These are phyloP conservation scores for Pelargonium nanum DNA, from an alignment of 345 rosid genomes.

Conservation along the genomic window DNA sequence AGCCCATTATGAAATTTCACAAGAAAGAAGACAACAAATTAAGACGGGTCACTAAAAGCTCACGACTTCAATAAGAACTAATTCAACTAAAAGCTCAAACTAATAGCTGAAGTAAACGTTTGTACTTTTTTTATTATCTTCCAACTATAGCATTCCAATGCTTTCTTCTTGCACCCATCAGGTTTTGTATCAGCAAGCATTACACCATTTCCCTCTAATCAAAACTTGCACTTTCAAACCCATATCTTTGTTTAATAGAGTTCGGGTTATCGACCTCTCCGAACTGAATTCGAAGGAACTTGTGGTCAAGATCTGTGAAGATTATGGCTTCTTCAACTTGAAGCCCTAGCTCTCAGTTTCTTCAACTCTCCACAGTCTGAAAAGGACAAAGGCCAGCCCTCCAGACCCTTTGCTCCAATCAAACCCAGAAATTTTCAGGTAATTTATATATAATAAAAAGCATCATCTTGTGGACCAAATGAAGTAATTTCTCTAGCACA, in stretches of 20 bases:
- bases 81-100: too few species aligned
- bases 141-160: too few species aligned
- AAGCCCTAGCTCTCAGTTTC: conserved; percentile 44
- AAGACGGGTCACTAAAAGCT: too few species aligned
- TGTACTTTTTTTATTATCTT: too few species aligned
- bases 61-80: too few species aligned
- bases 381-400: conserved; percentile 52
- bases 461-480: too few species aligned
- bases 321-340: conserved; percentile 74
- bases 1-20: too few species aligned
- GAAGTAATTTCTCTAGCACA: too few species aligned
- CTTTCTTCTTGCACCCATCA: too few species aligned
- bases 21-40: too few species aligned
- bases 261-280: conserved; percentile 49
- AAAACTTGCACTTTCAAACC: conserved; percentile 51
- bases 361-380: conserved; percentile 48
- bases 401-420: conserved; percentile 41
- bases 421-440: conserved; percentile 45
- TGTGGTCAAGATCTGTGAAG: conserved; percentile 55
- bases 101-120: too few species aligned
- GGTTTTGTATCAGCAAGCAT: conserved; percentile 42
- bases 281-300: conserved; percentile 47
- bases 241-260: conserved; percentile 17
- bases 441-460: neutral
- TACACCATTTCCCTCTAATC: conserved; percentile 45